phyloP scores from a whole-genome alignment of 2,329 filamentous ascomycete species.

The Colletotrichum plurivorum region DNA sequence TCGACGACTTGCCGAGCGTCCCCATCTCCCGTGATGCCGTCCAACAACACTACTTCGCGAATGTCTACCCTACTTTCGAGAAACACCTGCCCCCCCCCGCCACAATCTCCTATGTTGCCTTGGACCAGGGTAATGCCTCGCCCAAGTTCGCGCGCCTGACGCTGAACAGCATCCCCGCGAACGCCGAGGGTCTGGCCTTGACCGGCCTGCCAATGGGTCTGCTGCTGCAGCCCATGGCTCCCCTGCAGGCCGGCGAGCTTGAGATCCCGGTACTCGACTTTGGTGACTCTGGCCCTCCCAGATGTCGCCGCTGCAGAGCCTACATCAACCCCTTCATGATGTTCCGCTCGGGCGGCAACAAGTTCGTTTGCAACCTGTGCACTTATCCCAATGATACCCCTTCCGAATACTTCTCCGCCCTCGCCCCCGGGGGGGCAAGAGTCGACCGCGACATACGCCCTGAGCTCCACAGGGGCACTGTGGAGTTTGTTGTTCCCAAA shows the following conservation, averaged over 20 bases:
- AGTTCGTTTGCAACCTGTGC: slow-evolving; percentile 98
- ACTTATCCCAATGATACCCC: slow-evolving; percentile 96
- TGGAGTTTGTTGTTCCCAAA: slow-evolving; percentile 96
- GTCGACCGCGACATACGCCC: slow-evolving; percentile 91
- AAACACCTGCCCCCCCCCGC: slow-evolving; percentile 92
- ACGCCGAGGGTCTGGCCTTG: slow-evolving; percentile 81
- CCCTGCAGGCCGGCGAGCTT: slow-evolving; percentile 85
- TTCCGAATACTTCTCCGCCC: slow-evolving; percentile 92
- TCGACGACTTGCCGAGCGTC: slow-evolving; percentile 93
- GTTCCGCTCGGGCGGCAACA: slow-evolving; percentile 93
- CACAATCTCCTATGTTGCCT: slow-evolving; percentile 90
- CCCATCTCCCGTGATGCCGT: slow-evolving; percentile 86
- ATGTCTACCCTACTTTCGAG: slow-evolving; percentile 96
- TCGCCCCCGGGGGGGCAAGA: slow-evolving; percentile 86
- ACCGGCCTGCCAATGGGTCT: slow-evolving; percentile 91
- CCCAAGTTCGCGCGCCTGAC: slow-evolving; percentile 94
- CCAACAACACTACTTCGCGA: slow-evolving; percentile 86
- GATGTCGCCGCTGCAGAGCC: slow-evolving; percentile 91
- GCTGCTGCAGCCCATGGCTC: slow-evolving; percentile 88
- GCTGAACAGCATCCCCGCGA: slow-evolving; percentile 92
- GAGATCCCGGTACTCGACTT: slow-evolving; percentile 95
- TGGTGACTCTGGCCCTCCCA: slow-evolving; percentile 88
- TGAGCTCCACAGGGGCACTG: slow-evolving; percentile 90
- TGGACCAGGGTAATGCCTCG: slow-evolving; percentile 95
- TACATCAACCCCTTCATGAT: slow-evolving; percentile 99